phyloP scores from a whole-genome alignment of 2,329 filamentous ascomycete species.

The Drechslera avenae region DNA sequence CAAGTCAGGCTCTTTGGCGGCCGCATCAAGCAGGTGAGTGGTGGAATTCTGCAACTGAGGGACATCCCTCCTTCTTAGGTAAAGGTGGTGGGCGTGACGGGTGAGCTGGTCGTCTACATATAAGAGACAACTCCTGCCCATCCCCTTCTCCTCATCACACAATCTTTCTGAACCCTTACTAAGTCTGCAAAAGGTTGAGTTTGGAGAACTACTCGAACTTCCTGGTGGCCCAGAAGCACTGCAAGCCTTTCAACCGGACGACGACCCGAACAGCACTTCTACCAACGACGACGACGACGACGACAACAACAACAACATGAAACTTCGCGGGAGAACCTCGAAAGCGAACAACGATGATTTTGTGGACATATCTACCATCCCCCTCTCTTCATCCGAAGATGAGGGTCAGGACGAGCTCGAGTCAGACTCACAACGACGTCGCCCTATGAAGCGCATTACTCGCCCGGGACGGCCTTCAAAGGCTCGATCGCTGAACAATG shows the following conservation, averaged over 20 bases:
- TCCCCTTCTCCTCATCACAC: neutral
- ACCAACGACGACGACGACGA: constrained; percentile 19
- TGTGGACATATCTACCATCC: constrained; percentile 37
- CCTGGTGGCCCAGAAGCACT: constrained; percentile 56
- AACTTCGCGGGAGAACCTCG: constrained; percentile 24
- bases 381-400: constrained; percentile 42
- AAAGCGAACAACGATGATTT: constrained; percentile 29
- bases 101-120: neutral
- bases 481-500: constrained; percentile 22
- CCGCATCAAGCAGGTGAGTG: constrained; percentile 50
- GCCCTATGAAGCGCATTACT: constrained; percentile 14
- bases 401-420: constrained; percentile 23
- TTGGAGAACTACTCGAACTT: constrained; percentile 52
- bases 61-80: neutral
- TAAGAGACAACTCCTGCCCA: neutral
- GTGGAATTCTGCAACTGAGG: neutral
- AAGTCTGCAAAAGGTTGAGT: constrained; percentile 49
- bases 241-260: constrained; percentile 46
- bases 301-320: constrained; percentile 35
- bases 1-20: constrained; percentile 51
- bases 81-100: neutral
- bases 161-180: constrained; percentile 1
- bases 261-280: constrained; percentile 22
- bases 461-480: constrained; percentile 18
- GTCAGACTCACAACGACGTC: constrained; percentile 13